Base-by-base conservation (phyloP, 495 filamentous ascomycete species). In the Xylaria nigripes region DNA sequence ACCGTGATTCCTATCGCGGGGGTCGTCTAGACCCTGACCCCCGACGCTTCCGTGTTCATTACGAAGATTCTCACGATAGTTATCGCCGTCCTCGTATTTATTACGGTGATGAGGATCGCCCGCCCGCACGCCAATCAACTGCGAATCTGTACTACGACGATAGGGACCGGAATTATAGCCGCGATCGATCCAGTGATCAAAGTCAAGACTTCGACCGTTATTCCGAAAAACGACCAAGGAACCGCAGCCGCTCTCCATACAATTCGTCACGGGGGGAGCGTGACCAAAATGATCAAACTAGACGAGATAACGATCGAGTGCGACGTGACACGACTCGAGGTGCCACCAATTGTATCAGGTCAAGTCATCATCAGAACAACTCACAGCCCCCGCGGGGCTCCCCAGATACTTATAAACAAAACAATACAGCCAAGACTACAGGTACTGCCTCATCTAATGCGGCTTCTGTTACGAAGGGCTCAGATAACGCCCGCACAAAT, bases 71-170 rank as follows among this genome's bases (percentile, higher is more conserved):
- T 16, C 59, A 69, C 68, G 70, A 80, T 27, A 66, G 67, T 59
- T 70, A 73, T 60, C 71, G 67, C 54, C 75, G 68, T 53, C 61
- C 66, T 52, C 73, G 68, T 32, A 70, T 72, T 50, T 71, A 73
- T 1, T 85, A 87, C 62, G 76, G 83, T 57, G 86, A 91, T 59
- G 70, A 83, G 65, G 85, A 90, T 65, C 81, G 80, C 12, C 78
- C 78, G 29, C 68, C 75, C 27, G 65, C 73, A 16, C 73, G 77
- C 27, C 67, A 68, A 23, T 70, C 70, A 48, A 78, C 57, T 73
- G 76, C 61, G 29, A 62, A 65, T 12, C 59, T 69, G 3, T 72
- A 68, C 29, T 79, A 82, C 59, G 76, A 82, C 61, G 80, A 83
- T 54, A 75, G 71, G 55, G 70, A 74, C 51, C 66, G 68, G 45